A percentile compares a stretch with the other conserved stretches of the same genome.
These are phyloP conservation scores for Ceratorhiza oryzae-sativae DNA, from an alignment of 1,284 basidiomycete species.

Conservation along the genomic window DNA sequence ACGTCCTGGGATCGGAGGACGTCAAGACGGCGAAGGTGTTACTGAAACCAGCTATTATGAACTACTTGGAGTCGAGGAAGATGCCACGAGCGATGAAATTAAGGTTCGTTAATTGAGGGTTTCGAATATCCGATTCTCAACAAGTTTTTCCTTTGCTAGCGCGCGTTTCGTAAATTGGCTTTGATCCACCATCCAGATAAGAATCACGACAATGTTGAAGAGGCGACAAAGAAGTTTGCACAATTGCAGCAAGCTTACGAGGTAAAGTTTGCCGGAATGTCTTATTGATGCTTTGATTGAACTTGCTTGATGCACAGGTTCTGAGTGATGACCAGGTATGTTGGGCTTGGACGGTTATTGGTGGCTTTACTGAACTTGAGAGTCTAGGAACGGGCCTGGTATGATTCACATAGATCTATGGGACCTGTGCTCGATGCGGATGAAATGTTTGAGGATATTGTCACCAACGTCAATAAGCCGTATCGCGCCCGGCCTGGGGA, in stretches of 20 bases:
- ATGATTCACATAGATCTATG: slow-evolving; percentile 93
- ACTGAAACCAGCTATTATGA: slow-evolving; percentile 74
- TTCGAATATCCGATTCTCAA: not conserved
- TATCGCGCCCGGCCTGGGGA: slow-evolving; percentile 47
- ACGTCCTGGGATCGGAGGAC: slow-evolving; percentile 51
- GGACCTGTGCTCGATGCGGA: slow-evolving; percentile 82
- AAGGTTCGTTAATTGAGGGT: slow-evolving; percentile 60
- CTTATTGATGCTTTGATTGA: not conserved
- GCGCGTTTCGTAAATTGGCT: slow-evolving; percentile 82
- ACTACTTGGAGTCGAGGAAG: slow-evolving; percentile 78
- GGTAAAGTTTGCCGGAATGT: slow-evolving; percentile 53
- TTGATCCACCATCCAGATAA: slow-evolving; percentile 91
- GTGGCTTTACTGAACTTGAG: slow-evolving; percentile 43
- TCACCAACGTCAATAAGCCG: slow-evolving; percentile 55
- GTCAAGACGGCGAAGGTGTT: slow-evolving; percentile 47
- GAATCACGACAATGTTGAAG: slow-evolving; percentile 82
- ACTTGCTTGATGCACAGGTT: slow-evolving; percentile 58
- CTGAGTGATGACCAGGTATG: slow-evolving; percentile 91
- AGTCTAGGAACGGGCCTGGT: slow-evolving; percentile 93
- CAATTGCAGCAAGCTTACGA: slow-evolving; percentile 94
- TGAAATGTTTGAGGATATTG: slow-evolving; percentile 85
- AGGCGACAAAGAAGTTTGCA: slow-evolving; percentile 88
- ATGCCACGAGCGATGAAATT: slow-evolving; percentile 86
- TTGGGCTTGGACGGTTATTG: slow-evolving; percentile 1
- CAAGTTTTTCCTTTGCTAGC: slow-evolving; percentile 54